Evolutionary conservation across 352 stramenopile species (phyloP).

Genomic region (Blastocystis hominis): DNA sequence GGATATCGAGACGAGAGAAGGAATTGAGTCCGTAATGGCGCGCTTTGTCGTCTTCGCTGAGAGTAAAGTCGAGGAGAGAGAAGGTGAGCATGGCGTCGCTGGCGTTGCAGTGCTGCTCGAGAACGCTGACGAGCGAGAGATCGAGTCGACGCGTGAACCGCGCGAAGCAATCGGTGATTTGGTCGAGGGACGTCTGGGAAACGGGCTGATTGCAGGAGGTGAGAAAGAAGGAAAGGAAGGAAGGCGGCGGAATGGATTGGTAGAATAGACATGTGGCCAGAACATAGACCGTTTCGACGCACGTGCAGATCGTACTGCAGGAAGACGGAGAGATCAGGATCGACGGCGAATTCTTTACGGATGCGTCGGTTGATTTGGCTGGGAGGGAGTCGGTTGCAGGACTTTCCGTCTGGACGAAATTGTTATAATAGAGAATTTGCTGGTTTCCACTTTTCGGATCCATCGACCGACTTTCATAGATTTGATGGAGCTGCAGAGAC

Average conservation of each 20-base stretch:
- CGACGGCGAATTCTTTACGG: no score
- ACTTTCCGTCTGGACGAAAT: background rate
- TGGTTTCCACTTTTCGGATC: background rate
- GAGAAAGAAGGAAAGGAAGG: background rate
- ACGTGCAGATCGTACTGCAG: no score
- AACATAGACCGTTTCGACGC: background rate
- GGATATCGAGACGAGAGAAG: background rate
- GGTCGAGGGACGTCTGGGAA: background rate
- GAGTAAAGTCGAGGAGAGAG: background rate
- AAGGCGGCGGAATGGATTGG: background rate
- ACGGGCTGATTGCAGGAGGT: background rate
- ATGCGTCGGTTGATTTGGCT: no score
- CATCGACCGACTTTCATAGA: background rate
- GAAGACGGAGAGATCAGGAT: no score
- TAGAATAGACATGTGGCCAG: background rate
- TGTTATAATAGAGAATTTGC: no score
- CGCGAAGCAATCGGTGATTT: background rate
- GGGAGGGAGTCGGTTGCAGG: no score
- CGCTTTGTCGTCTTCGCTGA: slow-evolving; percentile 22
- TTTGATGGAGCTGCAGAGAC: background rate
- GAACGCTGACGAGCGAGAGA: background rate
- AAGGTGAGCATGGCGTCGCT: background rate
- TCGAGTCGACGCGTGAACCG: background rate
- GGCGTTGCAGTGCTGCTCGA: background rate
- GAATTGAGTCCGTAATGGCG: slow-evolving; percentile 8